Evolutionary conservation across 305 asterid genomes (phyloP).

Genomic region (Fraxinus baroniana): DNA sequence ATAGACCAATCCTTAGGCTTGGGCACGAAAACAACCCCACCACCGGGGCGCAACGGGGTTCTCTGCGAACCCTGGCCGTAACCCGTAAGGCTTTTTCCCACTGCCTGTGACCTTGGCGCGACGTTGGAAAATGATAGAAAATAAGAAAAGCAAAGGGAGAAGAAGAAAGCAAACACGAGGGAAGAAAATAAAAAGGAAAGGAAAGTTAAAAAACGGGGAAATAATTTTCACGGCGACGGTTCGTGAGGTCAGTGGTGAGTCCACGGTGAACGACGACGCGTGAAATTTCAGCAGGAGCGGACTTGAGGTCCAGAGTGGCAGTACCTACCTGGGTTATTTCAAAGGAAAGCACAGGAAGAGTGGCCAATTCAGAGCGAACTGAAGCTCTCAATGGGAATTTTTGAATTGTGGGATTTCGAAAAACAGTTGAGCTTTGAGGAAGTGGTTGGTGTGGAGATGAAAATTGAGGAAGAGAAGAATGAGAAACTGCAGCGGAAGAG

Average conservation of each 20-base stretch:
- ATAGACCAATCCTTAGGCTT: constrained; percentile 93
- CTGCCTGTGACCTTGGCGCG: constrained; percentile 94
- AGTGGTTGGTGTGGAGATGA: constrained; percentile 41
- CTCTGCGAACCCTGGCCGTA: constrained; percentile 70
- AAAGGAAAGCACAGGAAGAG: constrained; percentile 75
- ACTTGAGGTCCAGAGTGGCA: constrained; percentile 50
- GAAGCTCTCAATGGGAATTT: constrained; percentile 24
- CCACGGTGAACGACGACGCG: constrained; percentile 99
- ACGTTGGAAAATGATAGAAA: no score
- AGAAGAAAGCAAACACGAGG: no score
- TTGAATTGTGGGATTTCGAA: constrained; percentile 33
- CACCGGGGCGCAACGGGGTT: constrained; percentile 94
- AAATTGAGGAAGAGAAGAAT: no score
- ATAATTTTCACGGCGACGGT: constrained; percentile 51
- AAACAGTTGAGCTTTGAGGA: constrained; percentile 31
- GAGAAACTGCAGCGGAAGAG: no score
- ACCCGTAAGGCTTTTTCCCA: constrained; percentile 68
- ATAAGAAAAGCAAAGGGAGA: no score
- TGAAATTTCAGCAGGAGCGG: constrained; percentile 83
- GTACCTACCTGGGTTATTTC: constrained; percentile 76
- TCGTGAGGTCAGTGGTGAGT: constrained; percentile 78
- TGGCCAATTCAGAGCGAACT: constrained; percentile 50
- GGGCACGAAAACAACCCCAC: constrained; percentile 91
- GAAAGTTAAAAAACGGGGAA: no score
- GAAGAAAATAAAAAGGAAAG: no score